Base-by-base conservation (phyloP, 169 alveolate genomes). In the Cryptosporidium andersoni region DNA sequence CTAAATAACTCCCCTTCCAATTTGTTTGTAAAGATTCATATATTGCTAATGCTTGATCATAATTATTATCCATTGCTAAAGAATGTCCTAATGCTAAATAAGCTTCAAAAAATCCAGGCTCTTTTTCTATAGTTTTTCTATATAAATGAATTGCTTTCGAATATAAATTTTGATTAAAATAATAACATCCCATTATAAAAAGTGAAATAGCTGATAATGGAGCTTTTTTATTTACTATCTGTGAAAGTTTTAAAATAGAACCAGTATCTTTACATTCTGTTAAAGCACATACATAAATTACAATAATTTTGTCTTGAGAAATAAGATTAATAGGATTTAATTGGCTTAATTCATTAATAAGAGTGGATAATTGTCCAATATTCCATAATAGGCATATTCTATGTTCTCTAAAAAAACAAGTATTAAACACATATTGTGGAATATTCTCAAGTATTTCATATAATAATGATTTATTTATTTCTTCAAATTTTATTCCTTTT, bases 71-170 rank as follows among this genome's bases (percentile, higher is more conserved):
- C 5, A 74, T 36, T 40, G 85, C 55, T 48, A 74, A 49, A 12
- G 85, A 74, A 34, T 74, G 85, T 14, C 74, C 85, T 45, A 74
- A 68, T 45, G 60, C 40, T 34, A 74, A 51, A 48, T 74, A 68
- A 43, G 85, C 67, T 45, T 74, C 85, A 63, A 58, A 74, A 74
- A 74, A 74, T 37, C 67, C 64, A 49, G 85, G 85, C 39, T 74
- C 85, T 14, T 58, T 56, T 36, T 74, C 85, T 6, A 74, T 47
- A 34, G 60, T 68, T 74, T 45, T 74, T 74, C 85, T 53, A 47
- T 58, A 74, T 6, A 74, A 52, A 39, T 74, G 85, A 3, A 68
- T 68, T 3, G 85, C 55, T 25, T 74, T 74, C 16, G 85, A 74
- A 55, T 58, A 74, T 14, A 60, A 25, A 3, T 60, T 58, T 16